phyloP scores from a whole-genome alignment of 331 rosid species.

The Quercus tomentella region DNA sequence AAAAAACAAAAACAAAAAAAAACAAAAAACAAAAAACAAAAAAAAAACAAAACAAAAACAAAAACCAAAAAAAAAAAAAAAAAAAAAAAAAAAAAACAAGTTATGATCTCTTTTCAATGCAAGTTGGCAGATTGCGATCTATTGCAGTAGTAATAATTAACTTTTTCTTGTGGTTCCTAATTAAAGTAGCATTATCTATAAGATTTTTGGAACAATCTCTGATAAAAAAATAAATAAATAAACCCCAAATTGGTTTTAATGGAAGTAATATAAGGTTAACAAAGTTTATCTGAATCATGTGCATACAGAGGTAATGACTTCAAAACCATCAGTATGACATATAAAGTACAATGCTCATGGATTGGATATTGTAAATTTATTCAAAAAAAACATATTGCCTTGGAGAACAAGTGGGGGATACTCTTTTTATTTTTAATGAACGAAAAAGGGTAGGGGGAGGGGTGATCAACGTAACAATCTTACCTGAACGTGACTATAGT shows the following conservation, averaged over 20 bases:
- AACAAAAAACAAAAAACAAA: too few relatives aligned
- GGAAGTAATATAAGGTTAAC: conserved; percentile 15
- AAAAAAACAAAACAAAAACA: too few relatives aligned
- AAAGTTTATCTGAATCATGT: neutral
- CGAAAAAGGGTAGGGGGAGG: too few relatives aligned
- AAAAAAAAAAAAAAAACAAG: too few relatives aligned
- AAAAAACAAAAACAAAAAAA: too few relatives aligned
- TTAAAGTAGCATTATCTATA: conserved; percentile 2
- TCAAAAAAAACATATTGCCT: neutral
- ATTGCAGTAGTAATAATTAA: neutral
- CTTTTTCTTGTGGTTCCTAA: conserved; percentile 6
- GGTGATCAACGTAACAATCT: too few relatives aligned
- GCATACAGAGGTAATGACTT: conserved; percentile 10
- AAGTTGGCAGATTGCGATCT: conserved; percentile 34
- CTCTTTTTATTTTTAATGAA: neutral
- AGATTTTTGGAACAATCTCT: conserved; percentile 2
- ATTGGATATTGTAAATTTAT: conserved; percentile 8
- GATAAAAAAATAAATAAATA: neutral
- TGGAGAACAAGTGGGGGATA: conserved; percentile 24
- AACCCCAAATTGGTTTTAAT: conserved; percentile 17
- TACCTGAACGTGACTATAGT: rapidly evolving
- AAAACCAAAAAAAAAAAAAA: too few relatives aligned
- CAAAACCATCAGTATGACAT: neutral
- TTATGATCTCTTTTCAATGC: conserved; percentile 12
- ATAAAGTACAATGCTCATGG: neutral